These are phyloP conservation scores for Tolypocladium ophioglossoides DNA, from an alignment of 2,329 filamentous ascomycete species.

Conservation along the genomic window DNA sequence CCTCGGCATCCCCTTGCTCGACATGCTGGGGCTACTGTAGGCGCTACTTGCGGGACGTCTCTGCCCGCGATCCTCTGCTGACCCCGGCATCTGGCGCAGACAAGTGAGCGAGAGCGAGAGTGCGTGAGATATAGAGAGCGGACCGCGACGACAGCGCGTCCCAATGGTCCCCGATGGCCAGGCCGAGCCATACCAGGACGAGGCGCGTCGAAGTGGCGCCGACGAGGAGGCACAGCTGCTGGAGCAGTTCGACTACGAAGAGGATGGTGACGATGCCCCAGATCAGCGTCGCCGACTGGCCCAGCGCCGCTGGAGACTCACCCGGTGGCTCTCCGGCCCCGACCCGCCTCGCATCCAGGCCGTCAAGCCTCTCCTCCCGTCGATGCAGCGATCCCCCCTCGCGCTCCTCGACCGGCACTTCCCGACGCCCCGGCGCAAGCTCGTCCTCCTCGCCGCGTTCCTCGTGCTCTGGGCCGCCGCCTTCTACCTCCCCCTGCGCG, in stretches of 20 bases:
- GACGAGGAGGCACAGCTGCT: background rate
- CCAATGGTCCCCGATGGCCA: background rate
- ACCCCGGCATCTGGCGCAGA: no score
- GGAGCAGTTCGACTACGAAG: background rate
- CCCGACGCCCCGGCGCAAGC: background rate
- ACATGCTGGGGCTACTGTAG: background rate
- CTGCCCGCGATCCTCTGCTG: background rate
- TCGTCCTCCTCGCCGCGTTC: conserved; percentile 43
- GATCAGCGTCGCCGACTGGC: background rate
- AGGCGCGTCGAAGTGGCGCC: background rate
- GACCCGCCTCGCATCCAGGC: background rate
- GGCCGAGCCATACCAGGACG: background rate
- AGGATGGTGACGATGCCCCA: background rate
- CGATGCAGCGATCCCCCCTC: background rate
- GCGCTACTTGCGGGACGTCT: background rate
- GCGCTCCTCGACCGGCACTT: background rate
- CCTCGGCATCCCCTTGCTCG: background rate
- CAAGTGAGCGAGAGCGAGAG: background rate
- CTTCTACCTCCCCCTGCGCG: conserved; percentile 58
- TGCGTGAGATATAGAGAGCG: background rate
- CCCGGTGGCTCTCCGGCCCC: background rate
- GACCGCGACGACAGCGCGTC: no score
- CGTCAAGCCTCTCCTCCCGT: background rate
- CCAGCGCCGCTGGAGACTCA: background rate
- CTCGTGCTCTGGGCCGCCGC: conserved; percentile 57